Percentiles rank a stretch among this genome's conserved stretches.
Conservation (phyloP, 1,139 yeast species). For the Citeromyces siamensis region DNA sequence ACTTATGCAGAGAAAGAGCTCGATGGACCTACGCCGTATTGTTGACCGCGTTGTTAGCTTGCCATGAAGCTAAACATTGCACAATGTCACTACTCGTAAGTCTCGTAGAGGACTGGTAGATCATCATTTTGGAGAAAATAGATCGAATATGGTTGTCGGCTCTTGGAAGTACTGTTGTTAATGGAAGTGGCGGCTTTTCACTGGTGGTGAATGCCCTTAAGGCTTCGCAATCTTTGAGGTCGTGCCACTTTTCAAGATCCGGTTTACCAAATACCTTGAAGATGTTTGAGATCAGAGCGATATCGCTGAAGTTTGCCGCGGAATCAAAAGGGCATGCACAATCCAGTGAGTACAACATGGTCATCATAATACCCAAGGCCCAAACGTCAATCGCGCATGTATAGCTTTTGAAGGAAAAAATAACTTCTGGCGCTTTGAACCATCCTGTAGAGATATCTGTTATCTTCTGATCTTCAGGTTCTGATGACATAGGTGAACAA, state of each 20-base stretch:
- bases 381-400: conserved; percentile 62
- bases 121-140: conserved; percentile 22
- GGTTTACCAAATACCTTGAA: conserved; percentile 66
- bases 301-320: conserved; percentile 31
- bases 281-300: conserved; percentile 50
- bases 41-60: no score
- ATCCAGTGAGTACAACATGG: conserved; percentile 40
- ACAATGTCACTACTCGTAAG: neutral
- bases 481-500: conserved; percentile 28
- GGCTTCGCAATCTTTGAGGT: conserved; percentile 25
- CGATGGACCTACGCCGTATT: no score
- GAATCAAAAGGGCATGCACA: conserved; percentile 29
- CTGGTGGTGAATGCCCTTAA: conserved; percentile 24
- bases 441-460: conserved; percentile 69
- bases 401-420: conserved; percentile 59
- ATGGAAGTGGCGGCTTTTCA: conserved; percentile 19
- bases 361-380: conserved; percentile 61
- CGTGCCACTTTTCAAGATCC: conserved; percentile 32
- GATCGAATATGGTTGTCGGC: conserved; percentile 15
- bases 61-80: neutral
- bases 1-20: neutral
- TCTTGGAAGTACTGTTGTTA: conserved; percentile 22
- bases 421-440: conserved; percentile 77
- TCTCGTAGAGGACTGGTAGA: conserved; percentile 21
- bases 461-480: conserved; percentile 32